Percentiles rank a stretch among this genome's conserved stretches.
phyloP scores from a whole-genome alignment of 2,329 filamentous ascomycete genomes.

The Ciborinia camelliae region DNA sequence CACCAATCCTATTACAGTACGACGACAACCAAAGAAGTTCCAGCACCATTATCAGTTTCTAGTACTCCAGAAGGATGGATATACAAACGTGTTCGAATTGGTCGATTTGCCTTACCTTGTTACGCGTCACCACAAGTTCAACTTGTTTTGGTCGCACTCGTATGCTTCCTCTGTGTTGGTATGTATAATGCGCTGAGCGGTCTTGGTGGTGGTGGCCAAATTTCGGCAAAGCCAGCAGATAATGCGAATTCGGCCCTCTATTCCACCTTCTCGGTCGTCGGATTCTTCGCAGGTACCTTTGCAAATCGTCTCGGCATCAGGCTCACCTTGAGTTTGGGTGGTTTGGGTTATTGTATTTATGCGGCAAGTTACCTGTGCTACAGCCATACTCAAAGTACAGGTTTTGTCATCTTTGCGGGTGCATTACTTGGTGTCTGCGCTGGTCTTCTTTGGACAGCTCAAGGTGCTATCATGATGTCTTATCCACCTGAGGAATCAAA shows the following conservation, averaged over 20 bases:
- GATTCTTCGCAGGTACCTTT: conserved; percentile 69
- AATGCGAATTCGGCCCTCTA: conserved; percentile 45
- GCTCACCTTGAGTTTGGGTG: conserved; percentile 64
- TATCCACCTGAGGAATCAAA: conserved; percentile 78
- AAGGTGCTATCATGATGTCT: conserved; percentile 83
- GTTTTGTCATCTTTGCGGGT: conserved; percentile 72
- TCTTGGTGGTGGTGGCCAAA: conserved; percentile 58
- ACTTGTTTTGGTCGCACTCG: conserved; percentile 64
- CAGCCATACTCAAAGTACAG: conserved; percentile 35
- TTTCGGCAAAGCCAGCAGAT: conserved; percentile 41
- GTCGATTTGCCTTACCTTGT: conserved; percentile 54
- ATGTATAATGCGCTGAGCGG: conserved; percentile 66
- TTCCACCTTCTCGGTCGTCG: conserved; percentile 52
- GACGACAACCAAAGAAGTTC: background rate
- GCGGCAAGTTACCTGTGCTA: conserved; percentile 52
- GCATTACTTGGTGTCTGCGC: conserved; percentile 74
- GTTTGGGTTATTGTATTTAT: conserved; percentile 72
- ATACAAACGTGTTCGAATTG: conserved; percentile 26
- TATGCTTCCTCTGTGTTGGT: conserved; percentile 67
- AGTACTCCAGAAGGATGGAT: conserved; percentile 14
- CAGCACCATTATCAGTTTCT: background rate
- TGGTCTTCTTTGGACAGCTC: conserved; percentile 74
- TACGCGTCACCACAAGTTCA: conserved; percentile 73
- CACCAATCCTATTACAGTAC: conserved; percentile 13
- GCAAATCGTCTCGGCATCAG: conserved; percentile 71